phyloP scores from a whole-genome alignment of 257 asterid species.

The Jaltomata sinuosa region DNA sequence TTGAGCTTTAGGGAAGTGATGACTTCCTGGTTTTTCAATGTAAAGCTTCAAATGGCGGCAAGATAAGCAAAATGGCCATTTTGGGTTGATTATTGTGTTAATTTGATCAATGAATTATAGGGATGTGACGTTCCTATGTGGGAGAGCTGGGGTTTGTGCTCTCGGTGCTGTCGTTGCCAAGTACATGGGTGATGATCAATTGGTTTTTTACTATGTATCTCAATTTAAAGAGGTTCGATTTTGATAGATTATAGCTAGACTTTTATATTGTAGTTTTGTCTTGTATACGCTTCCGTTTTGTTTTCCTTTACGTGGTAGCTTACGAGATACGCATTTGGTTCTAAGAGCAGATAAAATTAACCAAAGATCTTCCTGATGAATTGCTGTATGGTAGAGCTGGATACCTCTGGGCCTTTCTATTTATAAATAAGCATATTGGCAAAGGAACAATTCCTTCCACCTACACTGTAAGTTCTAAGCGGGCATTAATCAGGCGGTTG shows the following conservation, averaged over 20 bases:
- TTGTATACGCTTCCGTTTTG: background rate
- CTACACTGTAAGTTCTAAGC: conserved; percentile 22
- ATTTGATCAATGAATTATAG: conserved; percentile 19
- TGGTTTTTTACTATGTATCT: conserved; percentile 30
- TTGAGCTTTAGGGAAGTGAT: background rate
- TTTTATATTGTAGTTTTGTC: background rate
- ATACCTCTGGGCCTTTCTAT: conserved; percentile 57
- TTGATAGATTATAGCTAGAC: background rate
- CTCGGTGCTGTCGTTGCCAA: conserved; percentile 71
- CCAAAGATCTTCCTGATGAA: conserved; percentile 55
- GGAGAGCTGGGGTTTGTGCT: conserved; percentile 71
- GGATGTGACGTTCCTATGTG: conserved; percentile 58
- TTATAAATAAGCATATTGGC: conserved; percentile 49
- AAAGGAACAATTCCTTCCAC: conserved; percentile 40
- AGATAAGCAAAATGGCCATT: background rate
- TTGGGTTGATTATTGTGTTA: background rate
- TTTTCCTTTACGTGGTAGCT: background rate
- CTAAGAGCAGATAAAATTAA: conserved; percentile 38
- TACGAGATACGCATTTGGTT: background rate
- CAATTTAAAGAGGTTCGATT: conserved; percentile 46
- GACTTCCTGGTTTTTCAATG: background rate
- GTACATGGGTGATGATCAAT: conserved; percentile 31
- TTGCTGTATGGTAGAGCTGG: conserved; percentile 68
- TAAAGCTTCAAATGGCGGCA: background rate
- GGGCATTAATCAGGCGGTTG: background rate